Conservation (phyloP, 345 rosid species). For the Durio zibethinus region DNA sequence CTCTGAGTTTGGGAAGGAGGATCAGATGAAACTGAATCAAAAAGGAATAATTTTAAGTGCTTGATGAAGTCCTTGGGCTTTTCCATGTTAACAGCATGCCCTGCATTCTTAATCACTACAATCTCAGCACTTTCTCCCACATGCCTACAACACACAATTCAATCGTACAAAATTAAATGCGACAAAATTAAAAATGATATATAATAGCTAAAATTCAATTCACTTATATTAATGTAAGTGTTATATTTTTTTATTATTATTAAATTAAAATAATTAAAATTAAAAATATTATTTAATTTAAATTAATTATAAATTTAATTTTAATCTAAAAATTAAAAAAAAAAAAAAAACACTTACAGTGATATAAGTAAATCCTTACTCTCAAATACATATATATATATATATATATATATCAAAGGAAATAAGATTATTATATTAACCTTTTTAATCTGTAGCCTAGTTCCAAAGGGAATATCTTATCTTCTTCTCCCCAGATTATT, state of each 20-base stretch:
- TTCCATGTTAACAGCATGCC: constrained; percentile 49
- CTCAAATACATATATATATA: not conserved
- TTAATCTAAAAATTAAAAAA: too few species aligned
- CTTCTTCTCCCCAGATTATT: constrained; percentile 58
- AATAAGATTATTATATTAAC: constrained; percentile 18
- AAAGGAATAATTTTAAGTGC: constrained; percentile 37
- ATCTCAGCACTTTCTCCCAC: constrained; percentile 56
- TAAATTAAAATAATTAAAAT: too few species aligned
- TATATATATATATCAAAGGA: not conserved
- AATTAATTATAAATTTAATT: too few species aligned
- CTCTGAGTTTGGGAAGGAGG: not conserved
- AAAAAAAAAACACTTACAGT: too few species aligned
- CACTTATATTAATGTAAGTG: too few species aligned
- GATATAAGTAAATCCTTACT: too few species aligned
- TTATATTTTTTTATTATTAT: too few species aligned
- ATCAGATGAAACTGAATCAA: not conserved
- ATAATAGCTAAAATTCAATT: not conserved
- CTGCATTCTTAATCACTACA: constrained; percentile 61
- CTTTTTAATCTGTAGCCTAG: constrained; percentile 49
- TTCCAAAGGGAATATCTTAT: constrained; percentile 58
- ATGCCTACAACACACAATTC: constrained; percentile 32
- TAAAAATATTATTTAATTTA: too few species aligned
- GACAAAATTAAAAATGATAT: not conserved
- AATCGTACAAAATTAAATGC: too few species aligned
- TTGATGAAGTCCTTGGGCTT: constrained; percentile 40